Evolutionary conservation across 2,329 filamentous ascomycete genomes (phyloP), one percentile per base, ranked within the genome.

Genomic region (Byssoonygena ceratinophila): DNA sequence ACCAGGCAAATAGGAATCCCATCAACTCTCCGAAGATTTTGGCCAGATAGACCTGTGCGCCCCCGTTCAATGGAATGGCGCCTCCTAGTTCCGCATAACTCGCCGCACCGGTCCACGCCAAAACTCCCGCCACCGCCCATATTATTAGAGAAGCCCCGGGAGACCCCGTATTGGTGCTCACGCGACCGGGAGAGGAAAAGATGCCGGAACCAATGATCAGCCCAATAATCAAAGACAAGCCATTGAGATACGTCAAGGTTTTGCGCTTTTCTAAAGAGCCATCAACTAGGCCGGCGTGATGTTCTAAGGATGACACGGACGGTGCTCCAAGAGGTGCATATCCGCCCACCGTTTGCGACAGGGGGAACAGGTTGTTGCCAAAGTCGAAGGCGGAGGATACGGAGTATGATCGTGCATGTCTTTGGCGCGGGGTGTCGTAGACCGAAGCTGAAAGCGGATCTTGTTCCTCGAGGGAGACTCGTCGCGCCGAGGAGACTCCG

Each of bases 1-100:
- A 89, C 92, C 92, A 98, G 1, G 90, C 94, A 68, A 96, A 98
- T 31, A 97, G 74, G 64, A 98, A 98, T 0, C 92, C 92, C 1
- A 83, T 81, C 63, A 95, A 75, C 70, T 98, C 92, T 51, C 91
- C 91, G 68, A 96, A 94, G 54, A 95, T 98, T 71, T 97, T 97
- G 59, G 87, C 84, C 40, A 98, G 75, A 66, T 98, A 98, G 1
- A 94, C 84, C 68, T 97, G 92, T 14, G 92, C 80, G 3, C 92
- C 92, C 53, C 92, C 92, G 66, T 97, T 98, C 22, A 98, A 73
- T 4, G 92, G 92, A 58, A 98, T 97, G 0, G 92, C 90, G 37
- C 92, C 91, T 55, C 92, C 92, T 4, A 98, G 77, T 72, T 98
- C 92, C 3, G 92, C 92, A 70, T 94, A 98, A 60, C 88, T 95